Evolutionary conservation across 2,329 filamentous ascomycete genomes (phyloP), one percentile per base, ranked within the genome.

Genomic region (Aureobasidium zeae): DNA sequence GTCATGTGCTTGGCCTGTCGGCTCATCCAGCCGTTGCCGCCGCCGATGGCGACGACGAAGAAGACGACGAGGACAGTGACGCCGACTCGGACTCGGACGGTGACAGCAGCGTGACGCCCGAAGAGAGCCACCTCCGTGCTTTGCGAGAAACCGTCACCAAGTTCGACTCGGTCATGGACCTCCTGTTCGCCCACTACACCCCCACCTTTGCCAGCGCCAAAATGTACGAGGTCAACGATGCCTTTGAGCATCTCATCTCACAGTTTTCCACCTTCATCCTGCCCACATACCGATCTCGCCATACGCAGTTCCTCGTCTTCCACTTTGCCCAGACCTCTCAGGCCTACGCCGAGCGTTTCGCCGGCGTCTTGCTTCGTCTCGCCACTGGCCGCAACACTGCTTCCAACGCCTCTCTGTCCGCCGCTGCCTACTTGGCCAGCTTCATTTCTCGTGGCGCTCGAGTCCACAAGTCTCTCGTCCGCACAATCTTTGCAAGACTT

Each of bases 281-380:
- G 21, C 87, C 88, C 3, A 93, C 87, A 11, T 87, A 91, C 60
- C 85, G 86, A 53, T 94, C 87, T 17, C 81, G 91, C 24, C 89
- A 96, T 61, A 87, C 87, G 0, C 91, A 98, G 57, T 98, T 96
- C 55, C 76, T 98, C 35, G 74, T 96, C 38, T 98, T 98, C 64
- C 89, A 95, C 64, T 95, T 94, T 59, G 84, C 85, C 12, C 89
- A 98, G 62, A 76, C 76, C 46, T 84, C 86, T 7, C 79, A 83
- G 21, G 73, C 76, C 32, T 76, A 94, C 35, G 81, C 86, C 46
- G 85, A 91, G 56, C 76, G 80, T 36, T 96, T 96, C 57, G 81
- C 85, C 31, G 85, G 91, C 56, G 76, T 80, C 36, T 95, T 96
- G 57, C 81, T 85, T 32, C 86, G 95, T 62, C 76, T 76, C 45